Conservation (phyloP, 1,284 basidiomycete species). For the Boletus subluridellus region DNA sequence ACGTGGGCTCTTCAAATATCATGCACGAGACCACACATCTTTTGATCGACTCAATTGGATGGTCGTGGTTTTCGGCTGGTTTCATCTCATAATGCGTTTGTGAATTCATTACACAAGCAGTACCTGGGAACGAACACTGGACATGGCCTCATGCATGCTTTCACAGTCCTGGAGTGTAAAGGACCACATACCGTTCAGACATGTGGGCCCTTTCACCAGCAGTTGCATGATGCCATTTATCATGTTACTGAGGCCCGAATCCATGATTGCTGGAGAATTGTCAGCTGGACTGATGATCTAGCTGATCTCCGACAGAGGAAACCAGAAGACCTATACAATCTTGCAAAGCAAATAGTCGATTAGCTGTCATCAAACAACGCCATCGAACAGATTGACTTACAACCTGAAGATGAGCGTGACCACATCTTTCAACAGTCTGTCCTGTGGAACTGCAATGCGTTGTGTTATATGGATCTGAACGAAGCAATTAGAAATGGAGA, state of each 20-base stretch:
- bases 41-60: too few relatives aligned
- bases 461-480: neutral
- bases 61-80: too few relatives aligned
- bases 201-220: too few relatives aligned
- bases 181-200: too few relatives aligned
- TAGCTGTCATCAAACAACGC: neutral
- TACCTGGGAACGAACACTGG: too few relatives aligned
- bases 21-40: too few relatives aligned
- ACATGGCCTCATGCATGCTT: too few relatives aligned
- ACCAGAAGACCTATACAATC: neutral
- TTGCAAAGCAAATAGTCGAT: neutral
- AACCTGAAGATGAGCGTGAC: neutral
- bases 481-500: constrained; percentile 1
- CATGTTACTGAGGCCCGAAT: neutral
- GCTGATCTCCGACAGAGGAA: neutral
- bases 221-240: too few relatives aligned
- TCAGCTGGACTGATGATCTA: neutral
- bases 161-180: too few relatives aligned
- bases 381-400: neutral
- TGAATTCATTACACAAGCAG: too few relatives aligned
- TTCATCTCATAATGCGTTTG: too few relatives aligned
- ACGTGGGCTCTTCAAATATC: too few relatives aligned
- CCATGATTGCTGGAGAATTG: neutral
- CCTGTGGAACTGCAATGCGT: neutral
- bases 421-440: neutral